phyloP scores from a whole-genome alignment of 192 early-diverging fungal genomes.

The Coemansia sp. region DNA sequence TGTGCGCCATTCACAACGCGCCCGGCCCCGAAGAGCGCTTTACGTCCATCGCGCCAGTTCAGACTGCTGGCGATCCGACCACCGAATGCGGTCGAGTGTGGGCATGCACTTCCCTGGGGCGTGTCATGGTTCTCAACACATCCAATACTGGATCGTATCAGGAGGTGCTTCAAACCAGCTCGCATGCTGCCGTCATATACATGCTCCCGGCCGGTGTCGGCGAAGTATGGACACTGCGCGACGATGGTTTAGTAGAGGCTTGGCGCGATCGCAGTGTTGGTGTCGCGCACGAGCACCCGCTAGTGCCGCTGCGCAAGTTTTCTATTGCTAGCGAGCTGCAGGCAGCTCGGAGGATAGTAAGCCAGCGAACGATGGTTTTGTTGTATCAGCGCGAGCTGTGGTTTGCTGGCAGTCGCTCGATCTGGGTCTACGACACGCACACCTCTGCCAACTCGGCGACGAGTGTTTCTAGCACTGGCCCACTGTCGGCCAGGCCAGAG shows the following conservation, averaged over 20 bases:
- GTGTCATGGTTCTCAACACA: slow-evolving; percentile 43
- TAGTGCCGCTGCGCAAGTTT: slow-evolving; percentile 35
- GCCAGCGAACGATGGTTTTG: slow-evolving; percentile 15
- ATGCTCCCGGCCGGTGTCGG: slow-evolving; percentile 32
- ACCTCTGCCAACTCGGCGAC: slow-evolving; percentile 15
- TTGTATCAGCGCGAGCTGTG: slow-evolving; percentile 44
- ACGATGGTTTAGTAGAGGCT: slow-evolving; percentile 39
- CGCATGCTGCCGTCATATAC: slow-evolving; percentile 11
- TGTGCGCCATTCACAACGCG: slow-evolving; percentile 50
- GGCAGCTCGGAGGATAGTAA: slow-evolving; percentile 25
- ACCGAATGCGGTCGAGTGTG: slow-evolving; percentile 39
- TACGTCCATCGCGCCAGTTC: slow-evolving; percentile 43
- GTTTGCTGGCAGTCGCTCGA: slow-evolving; percentile 42
- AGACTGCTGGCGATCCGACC: slow-evolving; percentile 15
- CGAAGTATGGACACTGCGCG: slow-evolving; percentile 52
- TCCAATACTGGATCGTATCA: slow-evolving; percentile 18
- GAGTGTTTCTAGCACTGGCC: slow-evolving; percentile 17
- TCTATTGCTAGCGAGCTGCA: slow-evolving; percentile 38
- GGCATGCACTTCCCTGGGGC: slow-evolving; percentile 35
- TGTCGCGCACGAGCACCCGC: slow-evolving; percentile 16
- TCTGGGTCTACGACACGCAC: slow-evolving; percentile 48
- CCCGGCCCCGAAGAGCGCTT: slow-evolving; percentile 55
- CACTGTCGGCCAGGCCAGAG: slow-evolving; percentile 13
- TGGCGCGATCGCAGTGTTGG: slow-evolving; percentile 38
- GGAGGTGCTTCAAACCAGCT: slow-evolving; percentile 24